Evolutionary conservation across 257 asterid species (phyloP), one percentile per base, ranked within the genome.

Genomic region (Verbascum thapsus): DNA sequence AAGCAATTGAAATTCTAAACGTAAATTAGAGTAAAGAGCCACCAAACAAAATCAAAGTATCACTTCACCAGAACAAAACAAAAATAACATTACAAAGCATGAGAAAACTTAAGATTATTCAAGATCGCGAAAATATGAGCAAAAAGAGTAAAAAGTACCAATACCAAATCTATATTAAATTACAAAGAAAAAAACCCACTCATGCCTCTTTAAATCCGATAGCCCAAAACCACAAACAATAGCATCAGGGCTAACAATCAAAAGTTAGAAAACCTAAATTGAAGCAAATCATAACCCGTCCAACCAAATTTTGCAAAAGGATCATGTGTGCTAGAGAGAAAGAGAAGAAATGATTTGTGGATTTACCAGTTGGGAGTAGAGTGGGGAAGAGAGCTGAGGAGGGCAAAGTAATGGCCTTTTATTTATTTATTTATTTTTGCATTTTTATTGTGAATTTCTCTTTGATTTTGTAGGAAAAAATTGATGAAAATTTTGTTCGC

Each of bases 401-500:
- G 56, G 44, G 62, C 51, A 61, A 61, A 69, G 69, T 6, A 68
- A 44, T 49, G 34, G 19, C 26, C 49, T 17, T 69, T 59, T 52
- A 51, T 32, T 52, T 9, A 16, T 38, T 63, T 41, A 53, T 41
- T 30, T 13, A 19, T 61, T 12, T 20, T 12, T 38, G 34, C 8
- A 20, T 32, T 61, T 34, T 45, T 47, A 26, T 26, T 26, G 5
- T 5, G 32, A 26, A 1, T 26, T 26, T 12, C 3, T 15, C 5
- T 43, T 43, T 5, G 16, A 10, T 0, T 43, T 12, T 43, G 50
- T 17, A 43, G 13, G 13, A 12, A 7, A n/a, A 7, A 7, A 43
- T 15, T 12, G 16, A 12, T 43, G 5, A 43, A n/a, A n/a, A 57
- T 32, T 37, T 51, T 35, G 15, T 16, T 58, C 44, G 34, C 7